Evolutionary conservation across 176 grass and related monocot species (phyloP), one percentile per base, ranked within the genome.

Genomic region (Otatea glauca): DNA sequence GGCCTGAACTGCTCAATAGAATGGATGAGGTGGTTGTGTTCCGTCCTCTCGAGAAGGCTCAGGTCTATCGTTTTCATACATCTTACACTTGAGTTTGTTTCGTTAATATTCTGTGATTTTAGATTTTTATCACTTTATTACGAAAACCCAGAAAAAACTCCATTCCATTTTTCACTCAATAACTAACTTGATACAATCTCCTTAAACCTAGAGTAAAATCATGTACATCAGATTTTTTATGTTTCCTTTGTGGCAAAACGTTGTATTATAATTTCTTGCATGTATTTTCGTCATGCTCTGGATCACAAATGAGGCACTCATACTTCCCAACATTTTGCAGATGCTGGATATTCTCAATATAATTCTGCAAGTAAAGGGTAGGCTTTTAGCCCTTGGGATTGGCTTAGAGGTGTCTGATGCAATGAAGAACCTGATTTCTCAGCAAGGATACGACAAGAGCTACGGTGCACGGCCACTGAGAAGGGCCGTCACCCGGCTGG

Each of bases 1-100:
- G 88, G 21, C 93, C 97, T 21, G 97, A 99, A 81, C 73, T 99
- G 84, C 90, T 99, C 17, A 99, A 99, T 79, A 90, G 97, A 94
- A 87, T 99, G 63, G 97, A 99, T 79, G 97, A 99, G 77, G 86
- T 96, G 60, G 93, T 99, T 84, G 91, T 99, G 64, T 96, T 99
- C 84, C 93, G 71, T 51, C 84, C 93, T 55, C 93, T 99, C 25
- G 92, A 96, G 90, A 96, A 94, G 88, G 77, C 82, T 72, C 93
- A 92, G 97, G 97, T 94, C 6, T 71, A 81, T 80, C 63, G 21
- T 74, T 84, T 71, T 16, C 77, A 15, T 61, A 37, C 37, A 53
- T 74, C 25, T 64, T 68, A 18, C 3, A 38, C 39, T 60, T 85
- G 17, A 56, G 49, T 29, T 86, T 72, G 4, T 64, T 86, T 55